A percentile compares a stretch with the other conserved stretches of the same genome.
phyloP scores from a whole-genome alignment of 495 filamentous ascomycete genomes.

The Umbilicaria muhlenbergii region DNA sequence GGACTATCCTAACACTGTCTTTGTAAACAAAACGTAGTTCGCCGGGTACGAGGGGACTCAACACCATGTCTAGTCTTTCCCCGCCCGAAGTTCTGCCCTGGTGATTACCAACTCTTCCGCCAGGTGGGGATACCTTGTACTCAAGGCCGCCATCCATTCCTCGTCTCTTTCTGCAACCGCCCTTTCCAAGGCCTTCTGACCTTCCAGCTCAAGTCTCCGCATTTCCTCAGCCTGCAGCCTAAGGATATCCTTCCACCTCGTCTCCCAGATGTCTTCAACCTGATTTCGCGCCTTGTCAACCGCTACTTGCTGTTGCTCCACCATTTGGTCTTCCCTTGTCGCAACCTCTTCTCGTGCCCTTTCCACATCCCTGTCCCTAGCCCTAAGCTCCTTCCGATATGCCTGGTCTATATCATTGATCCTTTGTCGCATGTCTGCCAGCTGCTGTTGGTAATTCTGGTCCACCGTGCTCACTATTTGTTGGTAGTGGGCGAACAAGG shows the following conservation, averaged over 20 bases:
- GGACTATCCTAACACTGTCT: too few relatives aligned
- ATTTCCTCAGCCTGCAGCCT: conserved; percentile 13
- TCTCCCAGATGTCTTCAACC: conserved; percentile 20
- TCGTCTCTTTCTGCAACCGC: conserved; percentile 11
- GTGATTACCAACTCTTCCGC: conserved; percentile 5
- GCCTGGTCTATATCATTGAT: conserved; percentile 11
- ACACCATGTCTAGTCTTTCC: background rate
- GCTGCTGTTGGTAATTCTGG: conserved; percentile 10
- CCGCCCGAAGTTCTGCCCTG: background rate
- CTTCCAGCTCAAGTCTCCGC: conserved; percentile 7
- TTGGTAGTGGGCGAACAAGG: conserved; percentile 14
- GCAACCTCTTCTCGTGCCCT: conserved; percentile 10
- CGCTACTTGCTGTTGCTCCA: conserved; percentile 1
- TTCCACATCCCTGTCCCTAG: conserved; percentile 10
- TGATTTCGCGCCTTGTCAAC: conserved; percentile 15
- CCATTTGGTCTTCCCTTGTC: conserved; percentile 1
- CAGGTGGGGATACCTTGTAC: conserved; percentile 8
- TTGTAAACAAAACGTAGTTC: too few relatives aligned
- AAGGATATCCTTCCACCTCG: conserved; percentile 15
- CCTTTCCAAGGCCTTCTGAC: conserved; percentile 1
- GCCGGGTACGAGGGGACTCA: too few relatives aligned
- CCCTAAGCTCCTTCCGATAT: conserved; percentile 13
- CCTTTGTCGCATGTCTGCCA: conserved; percentile 9
- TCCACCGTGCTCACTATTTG: conserved; percentile 17
- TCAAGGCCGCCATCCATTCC: conserved; percentile 13